A percentile compares a stretch with the other conserved stretches of the same genome.
phyloP scores from a whole-genome alignment of 148 eudicot genomes.

The Rhododendron vialii region DNA sequence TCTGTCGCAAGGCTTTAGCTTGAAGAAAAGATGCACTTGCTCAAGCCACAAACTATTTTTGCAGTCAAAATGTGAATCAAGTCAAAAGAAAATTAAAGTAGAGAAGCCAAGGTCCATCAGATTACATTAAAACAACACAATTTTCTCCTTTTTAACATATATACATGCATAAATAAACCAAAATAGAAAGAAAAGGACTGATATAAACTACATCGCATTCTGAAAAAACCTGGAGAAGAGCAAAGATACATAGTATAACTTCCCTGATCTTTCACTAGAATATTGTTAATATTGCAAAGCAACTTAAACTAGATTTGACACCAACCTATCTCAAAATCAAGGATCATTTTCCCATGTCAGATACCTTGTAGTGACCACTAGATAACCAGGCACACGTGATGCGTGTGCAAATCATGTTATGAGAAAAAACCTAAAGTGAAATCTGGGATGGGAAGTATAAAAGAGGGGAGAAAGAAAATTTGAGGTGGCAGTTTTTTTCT shows the following conservation, averaged over 20 bases:
- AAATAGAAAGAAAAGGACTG: not conserved
- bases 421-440: not conserved
- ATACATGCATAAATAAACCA: not conserved
- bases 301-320: not conserved
- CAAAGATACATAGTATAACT: not conserved
- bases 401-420: not conserved
- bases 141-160: not conserved
- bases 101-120: not conserved
- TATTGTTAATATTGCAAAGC: not conserved
- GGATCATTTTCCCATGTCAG: not conserved
- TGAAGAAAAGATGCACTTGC: conserved; percentile 58
- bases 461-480: not conserved
- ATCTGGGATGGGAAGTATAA: not conserved
- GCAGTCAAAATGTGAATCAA: not conserved
- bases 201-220: not conserved
- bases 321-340: not conserved
- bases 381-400: not conserved
- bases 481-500: not conserved
- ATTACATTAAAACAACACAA: not conserved
- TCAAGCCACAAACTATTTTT: conserved; percentile 58
- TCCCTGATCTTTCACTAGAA: not conserved
- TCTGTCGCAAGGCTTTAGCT: conserved; percentile 33
- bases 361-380: not conserved
- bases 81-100: not conserved
- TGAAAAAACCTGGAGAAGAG: not conserved